phyloP scores from a whole-genome alignment of 75 land plant species.

The Picea sitchensis region DNA sequence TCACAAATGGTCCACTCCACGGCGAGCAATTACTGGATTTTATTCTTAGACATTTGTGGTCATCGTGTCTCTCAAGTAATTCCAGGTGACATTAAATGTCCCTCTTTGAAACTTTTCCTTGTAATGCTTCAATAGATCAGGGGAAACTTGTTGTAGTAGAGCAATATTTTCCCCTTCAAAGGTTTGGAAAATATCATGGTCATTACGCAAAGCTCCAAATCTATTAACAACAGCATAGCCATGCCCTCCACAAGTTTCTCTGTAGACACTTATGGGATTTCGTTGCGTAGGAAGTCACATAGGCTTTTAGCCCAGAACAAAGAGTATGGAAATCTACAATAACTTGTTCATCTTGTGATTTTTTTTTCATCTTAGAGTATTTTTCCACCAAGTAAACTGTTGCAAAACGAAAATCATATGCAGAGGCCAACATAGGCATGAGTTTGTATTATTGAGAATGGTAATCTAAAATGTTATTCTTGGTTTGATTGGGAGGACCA shows the following conservation, averaged over 20 bases:
- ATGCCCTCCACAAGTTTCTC: constrained; percentile 98
- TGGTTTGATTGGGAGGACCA: constrained; percentile 90
- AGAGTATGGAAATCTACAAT: constrained; percentile 89
- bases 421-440: constrained; percentile 93
- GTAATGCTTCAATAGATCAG: constrained; percentile 86
- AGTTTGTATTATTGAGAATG: constrained; percentile 95
- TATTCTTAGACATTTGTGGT: constrained; percentile 81
- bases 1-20: constrained; percentile 79
- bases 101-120: constrained; percentile 80
- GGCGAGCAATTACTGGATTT: constrained; percentile 84
- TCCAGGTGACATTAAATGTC: constrained; percentile 88
- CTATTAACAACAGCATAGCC: constrained; percentile 97
- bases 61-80: constrained; percentile 88
- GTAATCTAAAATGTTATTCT: constrained; percentile 85
- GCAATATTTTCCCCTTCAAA: constrained; percentile 98
- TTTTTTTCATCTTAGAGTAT: constrained; percentile 94
- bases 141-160: constrained; percentile 93
- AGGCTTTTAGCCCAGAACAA: constrained; percentile 92
- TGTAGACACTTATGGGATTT: constrained; percentile 73
- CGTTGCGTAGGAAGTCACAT: constrained; percentile 88
- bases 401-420: constrained; percentile 93
- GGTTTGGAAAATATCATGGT: constrained; percentile 96
- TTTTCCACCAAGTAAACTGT: constrained; percentile 64
- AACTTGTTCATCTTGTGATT: constrained; percentile 76
- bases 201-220: constrained; percentile 83